phyloP scores from a whole-genome alignment of 2,329 filamentous ascomycete genomes.

The Neofusicoccum laricinum region DNA sequence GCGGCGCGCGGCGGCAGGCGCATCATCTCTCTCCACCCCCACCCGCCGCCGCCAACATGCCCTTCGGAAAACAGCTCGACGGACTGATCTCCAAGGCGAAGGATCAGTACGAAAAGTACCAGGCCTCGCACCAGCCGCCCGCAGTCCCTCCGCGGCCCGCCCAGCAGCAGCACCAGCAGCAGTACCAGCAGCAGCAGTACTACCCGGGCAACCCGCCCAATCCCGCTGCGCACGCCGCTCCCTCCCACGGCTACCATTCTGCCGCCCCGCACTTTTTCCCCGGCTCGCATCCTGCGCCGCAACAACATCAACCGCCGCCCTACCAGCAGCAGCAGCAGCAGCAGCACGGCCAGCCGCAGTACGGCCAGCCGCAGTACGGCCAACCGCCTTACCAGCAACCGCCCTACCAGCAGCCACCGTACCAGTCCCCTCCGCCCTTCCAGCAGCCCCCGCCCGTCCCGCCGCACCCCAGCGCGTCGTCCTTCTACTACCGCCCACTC shows the following conservation, averaged over 20 bases:
- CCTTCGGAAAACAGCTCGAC: conserved; percentile 13
- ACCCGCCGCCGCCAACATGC: background rate
- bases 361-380: conserved; percentile 23
- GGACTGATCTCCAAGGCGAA: conserved; percentile 13
- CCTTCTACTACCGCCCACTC: conserved; percentile 52
- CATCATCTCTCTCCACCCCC: conserved; percentile 4
- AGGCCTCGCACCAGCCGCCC: conserved; percentile 1
- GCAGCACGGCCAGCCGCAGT: conserved; percentile 21
- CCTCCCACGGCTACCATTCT: background rate
- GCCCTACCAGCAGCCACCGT: conserved; percentile 20
- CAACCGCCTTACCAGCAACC: conserved; percentile 14
- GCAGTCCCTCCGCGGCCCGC: background rate
- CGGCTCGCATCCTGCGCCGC: conserved; percentile 18
- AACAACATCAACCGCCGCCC: conserved; percentile 12
- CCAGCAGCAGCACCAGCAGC: background rate
- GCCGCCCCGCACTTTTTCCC: conserved; percentile 10
- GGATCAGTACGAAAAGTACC: conserved; percentile 13
- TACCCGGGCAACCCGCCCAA: background rate
- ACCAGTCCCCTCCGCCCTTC: conserved; percentile 26
- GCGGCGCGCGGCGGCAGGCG: background rate
- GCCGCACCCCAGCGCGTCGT: conserved; percentile 24
- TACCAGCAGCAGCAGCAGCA: background rate
- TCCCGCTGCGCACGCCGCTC: background rate
- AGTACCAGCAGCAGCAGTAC: background rate
- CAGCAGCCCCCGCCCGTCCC: conserved; percentile 28